A percentile compares a stretch with the other conserved stretches of the same genome.
These are phyloP conservation scores for Colletotrichum somersetense DNA, from an alignment of 2,329 filamentous ascomycete genomes.

Conservation along the genomic window DNA sequence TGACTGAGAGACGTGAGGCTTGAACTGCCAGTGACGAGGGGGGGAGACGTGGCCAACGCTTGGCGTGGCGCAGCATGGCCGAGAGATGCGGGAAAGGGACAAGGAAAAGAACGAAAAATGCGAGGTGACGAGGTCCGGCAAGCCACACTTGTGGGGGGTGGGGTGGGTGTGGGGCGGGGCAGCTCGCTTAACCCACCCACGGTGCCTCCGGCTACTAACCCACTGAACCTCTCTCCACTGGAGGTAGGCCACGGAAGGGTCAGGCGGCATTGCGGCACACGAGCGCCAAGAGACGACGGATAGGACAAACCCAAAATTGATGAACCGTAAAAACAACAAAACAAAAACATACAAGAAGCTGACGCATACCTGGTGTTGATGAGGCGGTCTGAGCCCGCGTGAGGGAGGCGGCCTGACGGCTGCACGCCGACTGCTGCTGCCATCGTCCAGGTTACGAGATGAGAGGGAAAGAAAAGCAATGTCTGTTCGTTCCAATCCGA, in stretches of 20 bases:
- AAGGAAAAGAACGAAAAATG: conserved; percentile 3
- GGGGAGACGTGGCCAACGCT: conserved; percentile 25
- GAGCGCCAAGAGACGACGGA: not conserved
- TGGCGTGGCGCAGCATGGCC: conserved; percentile 18
- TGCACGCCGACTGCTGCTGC: conserved; percentile 30
- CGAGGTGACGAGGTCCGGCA: conserved; percentile 17
- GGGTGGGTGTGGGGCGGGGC: not conserved
- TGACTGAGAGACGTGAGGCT: conserved; percentile 28
- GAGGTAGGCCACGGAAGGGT: not conserved
- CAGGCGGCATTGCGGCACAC: not conserved
- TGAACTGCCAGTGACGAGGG: conserved; percentile 14
- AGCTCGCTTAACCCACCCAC: not conserved
- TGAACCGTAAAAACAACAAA: not conserved
- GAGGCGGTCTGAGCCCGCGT: not conserved
- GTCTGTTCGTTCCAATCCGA: not conserved
- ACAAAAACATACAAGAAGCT: not conserved
- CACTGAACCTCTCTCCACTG: not conserved
- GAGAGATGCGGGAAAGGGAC: not conserved
- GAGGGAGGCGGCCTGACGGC: not conserved
- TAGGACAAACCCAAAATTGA: not conserved
- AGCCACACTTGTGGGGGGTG: conserved; percentile 35
- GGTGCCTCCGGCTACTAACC: conserved; percentile 16
- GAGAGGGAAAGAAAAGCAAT: not conserved
- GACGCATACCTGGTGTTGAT: conserved; percentile 20
- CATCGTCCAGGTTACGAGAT: conserved; percentile 21